A percentile compares a stretch with the other conserved stretches of the same genome.
phyloP scores from a whole-genome alignment of 129 eudicot genomes.

The Pittosporum tobira region DNA sequence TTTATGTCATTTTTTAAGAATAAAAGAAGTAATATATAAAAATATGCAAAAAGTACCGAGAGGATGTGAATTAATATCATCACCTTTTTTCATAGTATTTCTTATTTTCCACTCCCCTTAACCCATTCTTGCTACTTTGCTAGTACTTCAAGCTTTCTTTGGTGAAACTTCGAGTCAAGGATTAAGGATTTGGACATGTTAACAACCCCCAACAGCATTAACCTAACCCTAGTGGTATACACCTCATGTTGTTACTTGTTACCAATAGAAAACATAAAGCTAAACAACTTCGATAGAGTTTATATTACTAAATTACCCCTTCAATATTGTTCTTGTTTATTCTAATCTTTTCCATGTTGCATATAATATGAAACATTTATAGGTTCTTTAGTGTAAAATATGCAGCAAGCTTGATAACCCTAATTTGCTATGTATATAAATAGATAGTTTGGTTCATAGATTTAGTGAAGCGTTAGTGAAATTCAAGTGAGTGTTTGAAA shows the following conservation, averaged over 20 bases:
- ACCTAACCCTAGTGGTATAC: constrained; percentile 15
- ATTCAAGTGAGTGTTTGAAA: no score
- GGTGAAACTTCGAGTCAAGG: constrained; percentile 3
- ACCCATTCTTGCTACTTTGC: not conserved
- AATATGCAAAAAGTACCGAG: no score
- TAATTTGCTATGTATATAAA: no score
- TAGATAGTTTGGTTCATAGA: no score
- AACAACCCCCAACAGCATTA: constrained; percentile 30
- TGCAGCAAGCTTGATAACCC: no score
- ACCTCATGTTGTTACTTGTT: not conserved
- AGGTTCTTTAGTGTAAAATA: no score
- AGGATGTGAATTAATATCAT: not conserved
- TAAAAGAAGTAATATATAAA: no score
- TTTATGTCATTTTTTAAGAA: no score
- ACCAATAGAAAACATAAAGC: not conserved
- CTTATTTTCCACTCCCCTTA: not conserved
- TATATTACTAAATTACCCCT: not conserved
- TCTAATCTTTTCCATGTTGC: constrained; percentile 14
- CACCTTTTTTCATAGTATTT: not conserved
- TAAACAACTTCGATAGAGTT: not conserved
- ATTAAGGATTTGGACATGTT: constrained; percentile 20
- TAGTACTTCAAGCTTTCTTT: not conserved
- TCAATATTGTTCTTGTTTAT: not conserved
- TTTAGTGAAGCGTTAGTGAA: no score
- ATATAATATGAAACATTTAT: constrained; percentile 34